Base-by-base conservation (phyloP, 768 basidiomycete species). In the Boletellus ananas region DNA sequence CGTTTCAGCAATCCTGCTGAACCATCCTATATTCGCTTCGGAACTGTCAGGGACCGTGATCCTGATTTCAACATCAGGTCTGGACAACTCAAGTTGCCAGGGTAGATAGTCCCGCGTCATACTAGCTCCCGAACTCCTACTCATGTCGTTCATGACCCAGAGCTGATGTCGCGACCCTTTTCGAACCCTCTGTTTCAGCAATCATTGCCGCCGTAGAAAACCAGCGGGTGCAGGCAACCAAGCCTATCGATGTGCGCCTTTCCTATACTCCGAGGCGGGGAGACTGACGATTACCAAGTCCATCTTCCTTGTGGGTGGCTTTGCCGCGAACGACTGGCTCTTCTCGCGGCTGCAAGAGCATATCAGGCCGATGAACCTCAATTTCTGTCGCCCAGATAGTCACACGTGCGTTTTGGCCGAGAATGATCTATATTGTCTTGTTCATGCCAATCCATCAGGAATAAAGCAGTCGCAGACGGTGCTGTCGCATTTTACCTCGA, bases 301-400 rank as follows among this genome's bases (percentile, higher is more conserved):
- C 34, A 56, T 76, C 21, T 68, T 75, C 43, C 64, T 77, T 14
- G 70, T 76, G n/a, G 75, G 75, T 10, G 74, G 75, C 9, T 76
- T 77, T 38, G 70, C 73, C 8, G 71, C 71, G 4, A 77, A 66
- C 37, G 70, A 74, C 42, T 77, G 72, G 70, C 65, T 77, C 9
- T 76, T 71, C 33, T 51, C 57, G 13, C 65, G 37, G 23, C 49
- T 76, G 16, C 58, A 67, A 35, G 47, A 38, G 1, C 55, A 66
- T 2, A 58, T 81, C n/a, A 60, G 52, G 18, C 63, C 66, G 0
- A 47, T 69, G 12, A 66, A 70, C 2, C 45, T 80, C 31, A 63
- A 69, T 18, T 68, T 82, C 34, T 70, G 72, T 49, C 72, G 79
- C 3, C 80, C 79, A 6, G 78, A 81, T 47, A 72, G 71, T 29